phyloP scores from a whole-genome alignment of 1,284 basidiomycete genomes.

The Tilletia horrida region DNA sequence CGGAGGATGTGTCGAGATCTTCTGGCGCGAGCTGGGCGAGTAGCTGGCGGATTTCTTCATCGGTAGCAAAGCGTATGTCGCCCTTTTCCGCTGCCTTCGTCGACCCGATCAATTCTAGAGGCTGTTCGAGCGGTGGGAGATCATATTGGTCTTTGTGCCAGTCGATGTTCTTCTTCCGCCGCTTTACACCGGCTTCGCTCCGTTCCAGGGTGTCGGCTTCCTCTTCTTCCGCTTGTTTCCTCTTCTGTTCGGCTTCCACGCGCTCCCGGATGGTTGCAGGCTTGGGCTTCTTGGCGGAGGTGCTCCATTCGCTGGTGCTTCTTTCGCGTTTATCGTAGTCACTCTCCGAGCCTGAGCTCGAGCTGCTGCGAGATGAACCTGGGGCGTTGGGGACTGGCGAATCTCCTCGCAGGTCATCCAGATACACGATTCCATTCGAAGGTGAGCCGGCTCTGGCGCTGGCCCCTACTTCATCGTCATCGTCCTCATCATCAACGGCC shows the following conservation, averaged over 20 bases:
- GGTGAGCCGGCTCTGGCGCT: background rate
- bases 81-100: constrained; percentile 24
- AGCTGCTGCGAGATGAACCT: no score
- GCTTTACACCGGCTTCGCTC: constrained; percentile 45
- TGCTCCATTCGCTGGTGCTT: background rate
- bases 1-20: constrained; percentile 50
- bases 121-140: constrained; percentile 45
- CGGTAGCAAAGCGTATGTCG: constrained; percentile 52
- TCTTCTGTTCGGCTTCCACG: constrained; percentile 9
- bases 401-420: constrained; percentile 7
- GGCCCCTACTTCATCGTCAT: background rate
- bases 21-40: constrained; percentile 48
- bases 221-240: background rate
- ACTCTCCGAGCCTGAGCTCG: background rate
- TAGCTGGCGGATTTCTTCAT: constrained; percentile 45
- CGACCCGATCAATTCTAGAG: constrained; percentile 31
- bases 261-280: constrained; percentile 15
- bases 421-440: background rate
- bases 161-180: constrained; percentile 54
- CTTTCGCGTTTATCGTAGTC: background rate
- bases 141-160: constrained; percentile 52
- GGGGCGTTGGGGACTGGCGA: background rate
- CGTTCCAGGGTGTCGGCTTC: background rate
- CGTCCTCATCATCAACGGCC: background rate
- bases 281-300: background rate